These are phyloP conservation scores for Capsella bursapastoris DNA, from an alignment of 345 rosid genomes.

Conservation along the genomic window DNA sequence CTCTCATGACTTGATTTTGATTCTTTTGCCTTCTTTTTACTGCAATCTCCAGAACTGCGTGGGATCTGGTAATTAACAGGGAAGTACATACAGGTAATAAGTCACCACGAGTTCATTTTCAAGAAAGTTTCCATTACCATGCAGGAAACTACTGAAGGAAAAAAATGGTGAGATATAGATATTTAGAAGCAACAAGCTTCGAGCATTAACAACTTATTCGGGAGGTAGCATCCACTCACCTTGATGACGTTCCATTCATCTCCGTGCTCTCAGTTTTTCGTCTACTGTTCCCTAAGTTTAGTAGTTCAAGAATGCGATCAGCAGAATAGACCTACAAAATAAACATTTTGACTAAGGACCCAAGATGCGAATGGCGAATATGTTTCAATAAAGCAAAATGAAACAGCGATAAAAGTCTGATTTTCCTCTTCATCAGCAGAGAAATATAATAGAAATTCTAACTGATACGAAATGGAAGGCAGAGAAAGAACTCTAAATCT, in stretches of 20 bases:
- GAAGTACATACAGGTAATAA: conserved; percentile 12
- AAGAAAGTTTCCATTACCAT: background rate
- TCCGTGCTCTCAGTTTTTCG: conserved; percentile 95
- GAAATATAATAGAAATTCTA: background rate
- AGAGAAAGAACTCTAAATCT: background rate
- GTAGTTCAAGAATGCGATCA: conserved; percentile 86
- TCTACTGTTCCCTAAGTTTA: conserved; percentile 89
- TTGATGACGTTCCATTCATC: conserved; percentile 87
- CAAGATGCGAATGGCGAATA: background rate
- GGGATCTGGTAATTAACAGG: conserved; percentile 64
- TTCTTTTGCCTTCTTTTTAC: conserved; percentile 84
- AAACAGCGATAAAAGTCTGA: background rate
- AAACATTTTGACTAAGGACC: conserved; percentile 25
- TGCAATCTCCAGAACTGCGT: conserved; percentile 87
- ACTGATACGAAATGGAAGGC: background rate
- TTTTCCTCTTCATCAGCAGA: conserved; percentile 10
- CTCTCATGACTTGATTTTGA: conserved; percentile 75
- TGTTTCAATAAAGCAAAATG: background rate
- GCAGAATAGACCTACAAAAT: conserved; percentile 77
- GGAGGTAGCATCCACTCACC: conserved; percentile 51
- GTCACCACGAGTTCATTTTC: conserved; percentile 4
- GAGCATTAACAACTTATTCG: background rate
- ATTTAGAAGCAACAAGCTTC: conserved; percentile 15
- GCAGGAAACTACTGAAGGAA: background rate
- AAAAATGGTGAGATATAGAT: conserved; percentile 1